Conservation (phyloP, 2,329 filamentous ascomycete species). For the Aspergillus hortae region DNA sequence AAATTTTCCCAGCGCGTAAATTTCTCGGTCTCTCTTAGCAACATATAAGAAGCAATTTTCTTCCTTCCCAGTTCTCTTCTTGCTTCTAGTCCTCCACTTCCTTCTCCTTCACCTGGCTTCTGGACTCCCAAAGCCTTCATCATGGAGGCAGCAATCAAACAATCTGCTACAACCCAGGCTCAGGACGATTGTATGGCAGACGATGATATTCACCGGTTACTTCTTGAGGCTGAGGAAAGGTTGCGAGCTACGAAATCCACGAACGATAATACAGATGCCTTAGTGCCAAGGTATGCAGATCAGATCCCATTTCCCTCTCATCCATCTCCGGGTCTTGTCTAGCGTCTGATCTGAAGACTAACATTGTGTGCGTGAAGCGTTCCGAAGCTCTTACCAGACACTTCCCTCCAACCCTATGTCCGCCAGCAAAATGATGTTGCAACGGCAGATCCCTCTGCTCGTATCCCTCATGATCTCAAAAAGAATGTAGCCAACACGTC, state of each 20-base stretch:
- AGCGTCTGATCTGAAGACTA: background rate
- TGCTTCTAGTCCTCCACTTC: background rate
- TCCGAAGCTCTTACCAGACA: slow-evolving; percentile 48
- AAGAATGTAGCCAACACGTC: slow-evolving; percentile 8
- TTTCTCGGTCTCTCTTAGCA: background rate
- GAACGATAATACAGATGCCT: too few species aligned
- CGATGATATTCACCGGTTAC: slow-evolving; percentile 60
- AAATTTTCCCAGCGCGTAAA: background rate
- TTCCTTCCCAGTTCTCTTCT: background rate
- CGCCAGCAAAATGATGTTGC: slow-evolving; percentile 52
- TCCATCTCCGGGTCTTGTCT: too few species aligned
- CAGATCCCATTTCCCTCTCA: background rate
- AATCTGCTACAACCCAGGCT: background rate
- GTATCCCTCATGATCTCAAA: slow-evolving; percentile 42
- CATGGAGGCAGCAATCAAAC: background rate
- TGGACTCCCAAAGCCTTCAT: background rate
- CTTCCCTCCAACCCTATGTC: slow-evolving; percentile 53
- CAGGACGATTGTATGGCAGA: slow-evolving; percentile 50
- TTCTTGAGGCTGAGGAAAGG: slow-evolving; percentile 61
- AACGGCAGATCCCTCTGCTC: slow-evolving; percentile 51
- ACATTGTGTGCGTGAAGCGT: slow-evolving; percentile 19
- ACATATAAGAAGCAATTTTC: background rate
- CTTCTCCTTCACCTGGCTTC: background rate
- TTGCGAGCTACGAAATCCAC: slow-evolving; percentile 28
- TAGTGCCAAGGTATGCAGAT: background rate